Evolutionary conservation across 176 grass and related monocot species (phyloP).

Genomic region (Ensete glaucum): DNA sequence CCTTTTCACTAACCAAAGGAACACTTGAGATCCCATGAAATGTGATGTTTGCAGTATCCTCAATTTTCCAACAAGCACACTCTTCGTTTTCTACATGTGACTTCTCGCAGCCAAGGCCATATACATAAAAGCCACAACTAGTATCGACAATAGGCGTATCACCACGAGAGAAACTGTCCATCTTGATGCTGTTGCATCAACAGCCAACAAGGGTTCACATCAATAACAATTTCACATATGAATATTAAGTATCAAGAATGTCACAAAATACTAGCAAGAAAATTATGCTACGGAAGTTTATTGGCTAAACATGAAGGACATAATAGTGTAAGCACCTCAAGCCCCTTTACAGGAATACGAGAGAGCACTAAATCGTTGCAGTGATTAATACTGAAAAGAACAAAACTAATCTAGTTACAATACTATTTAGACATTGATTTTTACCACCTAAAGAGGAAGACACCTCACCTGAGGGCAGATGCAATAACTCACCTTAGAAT

Average conservation of each 20-base stretch:
- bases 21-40: neutral
- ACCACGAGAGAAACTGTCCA: slow-evolving; percentile 4
- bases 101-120: neutral
- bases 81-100: neutral
- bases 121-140: neutral
- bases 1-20: neutral
- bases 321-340: neutral
- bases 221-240: neutral
- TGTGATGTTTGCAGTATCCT: neutral
- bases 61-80: too few species aligned
- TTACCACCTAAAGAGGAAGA: too few species aligned
- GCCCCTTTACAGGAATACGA: neutral
- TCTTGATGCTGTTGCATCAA: neutral
- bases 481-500: too few species aligned
- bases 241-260: neutral
- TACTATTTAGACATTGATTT: too few species aligned
- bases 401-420: too few species aligned
- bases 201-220: neutral
- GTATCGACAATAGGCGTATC: neutral
- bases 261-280: neutral
- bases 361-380: neutral
- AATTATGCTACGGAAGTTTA: neutral
- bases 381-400: too few species aligned
- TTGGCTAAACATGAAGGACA: neutral
- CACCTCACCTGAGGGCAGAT: too few species aligned